Evolutionary conservation across 257 asterid species (phyloP).

Genomic region (Solanum sejunctum): DNA sequence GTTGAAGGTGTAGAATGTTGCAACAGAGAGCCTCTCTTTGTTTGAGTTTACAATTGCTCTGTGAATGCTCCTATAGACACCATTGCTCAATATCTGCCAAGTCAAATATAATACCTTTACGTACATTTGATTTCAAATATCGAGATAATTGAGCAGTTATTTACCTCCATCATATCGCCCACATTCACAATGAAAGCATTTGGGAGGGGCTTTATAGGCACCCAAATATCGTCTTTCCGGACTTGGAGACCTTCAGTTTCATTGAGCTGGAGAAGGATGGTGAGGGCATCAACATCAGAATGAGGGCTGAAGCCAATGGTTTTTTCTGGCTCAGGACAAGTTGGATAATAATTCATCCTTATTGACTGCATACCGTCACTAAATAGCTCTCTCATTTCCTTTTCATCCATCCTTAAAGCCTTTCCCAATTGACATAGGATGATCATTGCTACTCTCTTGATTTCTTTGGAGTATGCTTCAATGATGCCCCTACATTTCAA

Average conservation of each 20-base stretch:
- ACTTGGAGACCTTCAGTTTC: constrained; percentile 41
- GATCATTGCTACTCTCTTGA: constrained; percentile 15
- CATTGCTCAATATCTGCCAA: constrained; percentile 40
- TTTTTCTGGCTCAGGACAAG: constrained; percentile 38
- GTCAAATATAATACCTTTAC: neutral
- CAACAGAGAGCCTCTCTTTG: constrained; percentile 36
- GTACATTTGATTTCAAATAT: no score
- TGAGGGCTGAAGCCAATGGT: constrained; percentile 37
- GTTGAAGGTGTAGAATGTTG: constrained; percentile 31
- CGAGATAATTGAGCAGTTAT: no score
- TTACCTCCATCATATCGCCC: constrained; percentile 49
- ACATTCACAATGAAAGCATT: constrained; percentile 37
- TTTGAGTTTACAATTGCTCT: constrained; percentile 32
- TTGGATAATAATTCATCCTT: constrained; percentile 44
- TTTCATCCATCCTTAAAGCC: constrained; percentile 28
- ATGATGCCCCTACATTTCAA: constrained; percentile 14
- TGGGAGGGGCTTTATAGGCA: constrained; percentile 26
- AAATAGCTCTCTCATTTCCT: constrained; percentile 17
- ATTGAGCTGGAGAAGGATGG: constrained; percentile 42
- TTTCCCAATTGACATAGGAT: constrained; percentile 24
- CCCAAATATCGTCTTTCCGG: constrained; percentile 34
- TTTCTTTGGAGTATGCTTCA: constrained; percentile 20
- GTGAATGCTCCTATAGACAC: constrained; percentile 37
- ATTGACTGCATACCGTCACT: constrained; percentile 32
- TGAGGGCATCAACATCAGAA: constrained; percentile 43